These are phyloP conservation scores for Rhodocollybia butyracea DNA, from an alignment of 768 basidiomycete species.

Conservation along the genomic window DNA sequence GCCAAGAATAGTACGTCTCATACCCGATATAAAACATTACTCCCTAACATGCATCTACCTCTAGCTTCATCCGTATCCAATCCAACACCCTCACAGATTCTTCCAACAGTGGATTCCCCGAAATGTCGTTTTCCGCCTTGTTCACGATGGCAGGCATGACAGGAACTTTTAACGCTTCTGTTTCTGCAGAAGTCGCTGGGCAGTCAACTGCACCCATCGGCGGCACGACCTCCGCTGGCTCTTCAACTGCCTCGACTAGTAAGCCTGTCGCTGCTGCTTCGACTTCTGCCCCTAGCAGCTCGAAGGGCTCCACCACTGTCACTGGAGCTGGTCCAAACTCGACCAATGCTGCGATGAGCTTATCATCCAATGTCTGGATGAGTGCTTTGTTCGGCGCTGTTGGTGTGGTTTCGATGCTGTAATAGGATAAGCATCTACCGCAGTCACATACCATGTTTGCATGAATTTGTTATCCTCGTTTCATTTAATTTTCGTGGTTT, in stretches of 20 bases:
- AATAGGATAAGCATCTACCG: not conserved
- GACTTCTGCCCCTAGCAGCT: not conserved
- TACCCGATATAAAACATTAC: not conserved
- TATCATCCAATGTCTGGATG: conserved; percentile 1
- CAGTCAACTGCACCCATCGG: conserved; percentile 56
- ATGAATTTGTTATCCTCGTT: too few relatives aligned
- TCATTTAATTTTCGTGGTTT: not conserved
- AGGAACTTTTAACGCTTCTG: conserved; percentile 57
- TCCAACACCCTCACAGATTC: conserved; percentile 55
- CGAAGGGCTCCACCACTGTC: not conserved
- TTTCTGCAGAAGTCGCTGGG: conserved; percentile 59
- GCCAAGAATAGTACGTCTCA: conserved; percentile 49
- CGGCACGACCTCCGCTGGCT: conserved; percentile 21
- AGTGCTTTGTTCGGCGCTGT: conserved; percentile 2
- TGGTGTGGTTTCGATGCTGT: not conserved
- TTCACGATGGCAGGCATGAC: conserved; percentile 70
- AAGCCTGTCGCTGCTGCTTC: conserved; percentile 1
- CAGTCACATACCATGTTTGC: too few relatives aligned
- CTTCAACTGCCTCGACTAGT: conserved; percentile 17
- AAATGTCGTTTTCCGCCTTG: conserved; percentile 73
- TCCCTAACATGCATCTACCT: not conserved
- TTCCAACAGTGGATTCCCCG: conserved; percentile 48
- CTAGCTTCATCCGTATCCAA: conserved; percentile 76
- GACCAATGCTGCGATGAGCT: conserved; percentile 4
- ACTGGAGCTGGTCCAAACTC: not conserved